Conservation (phyloP, 164 flowering plant species). For the Vitis cinerea region DNA sequence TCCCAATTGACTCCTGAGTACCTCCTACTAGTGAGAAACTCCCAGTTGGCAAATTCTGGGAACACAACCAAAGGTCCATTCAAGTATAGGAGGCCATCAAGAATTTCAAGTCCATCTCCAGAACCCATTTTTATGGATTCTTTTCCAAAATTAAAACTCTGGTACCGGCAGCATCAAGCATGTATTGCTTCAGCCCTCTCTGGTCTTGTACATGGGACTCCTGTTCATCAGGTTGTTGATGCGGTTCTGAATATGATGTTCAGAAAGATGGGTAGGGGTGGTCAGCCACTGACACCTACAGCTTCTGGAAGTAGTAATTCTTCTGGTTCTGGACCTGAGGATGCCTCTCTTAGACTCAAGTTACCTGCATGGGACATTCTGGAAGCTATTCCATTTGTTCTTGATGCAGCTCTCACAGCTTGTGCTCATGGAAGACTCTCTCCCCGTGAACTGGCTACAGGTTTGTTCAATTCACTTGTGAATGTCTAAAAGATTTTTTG, state of each 20-base stretch:
- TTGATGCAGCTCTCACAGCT: constrained; percentile 94
- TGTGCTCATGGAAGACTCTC: constrained; percentile 90
- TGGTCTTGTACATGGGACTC: constrained; percentile 77
- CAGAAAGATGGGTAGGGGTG: constrained; percentile 61
- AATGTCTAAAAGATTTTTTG: not conserved
- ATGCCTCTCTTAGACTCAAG: constrained; percentile 51
- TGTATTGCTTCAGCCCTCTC: constrained; percentile 86
- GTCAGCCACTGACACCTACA: constrained; percentile 45
- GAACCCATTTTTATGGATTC: constrained; percentile 75
- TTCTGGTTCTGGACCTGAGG: constrained; percentile 66
- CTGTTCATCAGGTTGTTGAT: constrained; percentile 84
- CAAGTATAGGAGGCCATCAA: constrained; percentile 42
- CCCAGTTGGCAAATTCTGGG: constrained; percentile 47
- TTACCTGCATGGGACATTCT: constrained; percentile 96
- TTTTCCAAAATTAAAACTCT: constrained; percentile 76
- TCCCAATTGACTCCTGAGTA: constrained; percentile 84
- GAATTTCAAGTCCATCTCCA: constrained; percentile 27
- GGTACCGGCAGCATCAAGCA: constrained; percentile 92
- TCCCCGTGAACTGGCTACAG: constrained; percentile 95
- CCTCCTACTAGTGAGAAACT: constrained; percentile 73
- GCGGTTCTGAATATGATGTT: constrained; percentile 80
- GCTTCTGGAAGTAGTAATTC: constrained; percentile 78
- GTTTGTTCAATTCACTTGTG: constrained; percentile 28
- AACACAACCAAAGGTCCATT: constrained; percentile 33
- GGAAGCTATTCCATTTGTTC: constrained; percentile 93